A percentile compares a stretch with the other conserved stretches of the same genome.
phyloP scores from a whole-genome alignment of 768 basidiomycete genomes.

The Phylloporus arenicola region DNA sequence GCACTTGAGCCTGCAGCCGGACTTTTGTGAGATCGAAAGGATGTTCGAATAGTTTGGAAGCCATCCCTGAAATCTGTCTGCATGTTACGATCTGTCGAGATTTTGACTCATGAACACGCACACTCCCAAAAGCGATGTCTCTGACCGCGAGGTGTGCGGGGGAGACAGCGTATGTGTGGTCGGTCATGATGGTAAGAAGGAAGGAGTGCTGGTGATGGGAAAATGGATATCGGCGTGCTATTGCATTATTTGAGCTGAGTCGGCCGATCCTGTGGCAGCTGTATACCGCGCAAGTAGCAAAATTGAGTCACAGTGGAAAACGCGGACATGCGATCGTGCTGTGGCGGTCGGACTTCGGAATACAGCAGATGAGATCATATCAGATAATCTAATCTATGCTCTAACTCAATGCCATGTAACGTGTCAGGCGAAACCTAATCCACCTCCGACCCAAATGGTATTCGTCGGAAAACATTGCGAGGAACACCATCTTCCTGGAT shows the following conservation, averaged over 20 bases:
- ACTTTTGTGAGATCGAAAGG: constrained; percentile 96
- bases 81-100: neutral
- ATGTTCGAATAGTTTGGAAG: constrained; percentile 83
- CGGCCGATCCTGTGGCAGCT: constrained; percentile 21
- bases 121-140: constrained; percentile 56
- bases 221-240: constrained; percentile 12
- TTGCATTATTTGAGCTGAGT: constrained; percentile 20
- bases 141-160: constrained; percentile 29
- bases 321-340: constrained; percentile 1
- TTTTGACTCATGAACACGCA: constrained; percentile 27
- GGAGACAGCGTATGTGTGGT: constrained; percentile 15
- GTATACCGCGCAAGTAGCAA: constrained; percentile 9
- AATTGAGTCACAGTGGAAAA: constrained; percentile 18
- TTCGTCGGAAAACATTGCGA: constrained; percentile 45
- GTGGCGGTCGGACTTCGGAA: constrained; percentile 10
- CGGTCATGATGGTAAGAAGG: constrained; percentile 13
- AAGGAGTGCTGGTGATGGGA: neutral
- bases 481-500: constrained; percentile 54
- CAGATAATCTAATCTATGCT: too few relatives aligned
- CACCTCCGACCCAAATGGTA: constrained; percentile 15
- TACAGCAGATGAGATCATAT: too few relatives aligned
- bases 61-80: constrained; percentile 74
- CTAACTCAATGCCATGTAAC: too few relatives aligned
- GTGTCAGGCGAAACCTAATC: neutral
- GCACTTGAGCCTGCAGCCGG: constrained; percentile 84